Conservation (phyloP, 2,329 filamentous ascomycete genomes). For the Thelonectria rubi region DNA sequence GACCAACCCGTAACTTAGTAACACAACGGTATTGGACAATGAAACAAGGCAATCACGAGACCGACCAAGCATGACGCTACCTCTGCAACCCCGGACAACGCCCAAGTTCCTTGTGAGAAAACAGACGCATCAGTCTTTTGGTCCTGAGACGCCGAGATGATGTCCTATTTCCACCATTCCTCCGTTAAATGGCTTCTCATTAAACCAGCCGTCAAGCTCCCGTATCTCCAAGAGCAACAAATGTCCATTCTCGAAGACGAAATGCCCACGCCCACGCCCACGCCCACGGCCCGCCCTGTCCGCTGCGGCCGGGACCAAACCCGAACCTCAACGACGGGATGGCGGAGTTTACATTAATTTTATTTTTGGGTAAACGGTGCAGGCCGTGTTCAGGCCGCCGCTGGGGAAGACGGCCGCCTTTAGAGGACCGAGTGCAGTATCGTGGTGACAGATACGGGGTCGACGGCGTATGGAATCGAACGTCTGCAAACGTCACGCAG, state of each 20-base stretch:
- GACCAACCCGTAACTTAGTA: too few species aligned
- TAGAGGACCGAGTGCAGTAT: background rate
- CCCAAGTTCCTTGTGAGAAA: background rate
- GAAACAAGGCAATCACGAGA: slow-evolving; percentile 2
- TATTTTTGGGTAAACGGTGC: too few species aligned
- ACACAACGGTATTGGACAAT: background rate
- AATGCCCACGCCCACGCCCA: background rate
- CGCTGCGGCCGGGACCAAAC: background rate
- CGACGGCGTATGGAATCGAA: slow-evolving; percentile 8
- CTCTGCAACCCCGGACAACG: slow-evolving; percentile 2
- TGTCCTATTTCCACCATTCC: slow-evolving; percentile 12
- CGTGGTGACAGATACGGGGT: background rate
- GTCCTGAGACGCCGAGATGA: background rate
- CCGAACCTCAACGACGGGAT: background rate
- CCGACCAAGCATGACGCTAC: background rate
- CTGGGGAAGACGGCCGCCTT: slow-evolving; percentile 10
- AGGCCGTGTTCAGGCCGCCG: too few species aligned
- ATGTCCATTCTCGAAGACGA: slow-evolving; percentile 3
- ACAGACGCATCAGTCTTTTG: background rate
- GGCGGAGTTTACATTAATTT: background rate
- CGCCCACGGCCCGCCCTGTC: background rate
- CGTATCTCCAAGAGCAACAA: slow-evolving; percentile 12
- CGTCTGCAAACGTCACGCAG: slow-evolving; percentile 8
- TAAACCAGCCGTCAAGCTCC: background rate
- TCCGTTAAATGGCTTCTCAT: background rate